Base-by-base conservation (phyloP, 2,329 filamentous ascomycete genomes). In the Fusarium abutilonis region DNA sequence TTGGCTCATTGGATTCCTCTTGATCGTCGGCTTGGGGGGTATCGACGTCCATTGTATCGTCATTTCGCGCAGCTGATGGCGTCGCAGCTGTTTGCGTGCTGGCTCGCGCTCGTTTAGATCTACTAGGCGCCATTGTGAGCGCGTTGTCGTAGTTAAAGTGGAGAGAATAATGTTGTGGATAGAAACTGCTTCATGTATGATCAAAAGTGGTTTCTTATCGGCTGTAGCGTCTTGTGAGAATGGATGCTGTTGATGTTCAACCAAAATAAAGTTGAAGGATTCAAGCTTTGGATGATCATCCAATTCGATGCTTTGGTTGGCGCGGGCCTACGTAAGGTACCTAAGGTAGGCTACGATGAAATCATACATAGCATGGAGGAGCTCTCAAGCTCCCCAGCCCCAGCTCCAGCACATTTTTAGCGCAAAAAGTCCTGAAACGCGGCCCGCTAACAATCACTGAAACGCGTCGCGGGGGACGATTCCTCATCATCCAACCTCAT, bases 1-100 rank as follows among this genome's bases (percentile, higher is more conserved):
- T 72, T 38, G 52, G 42, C 7, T 70, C 59, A 14, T 54, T 53
- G 4, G 56, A 35, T 8, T 44, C 63, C 17, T 69, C 65, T 8
- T 81, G 78, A 74, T 87, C 81, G 79, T 86, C 71, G 72, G 80
- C 67, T 71, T 82, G 76, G 2, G 84, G 83, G 6, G 83, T 83
- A 73, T 85, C 86, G 63, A 85, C 74, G 52, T 84, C 85, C 84
- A 86, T 87, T 21, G 80, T 77, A 75, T 89, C 86, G 54, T 87
- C 84, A 68, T 87, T 83, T 66, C 76, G 79, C 43, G 75, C 72
- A 8, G 79, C 77, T 13, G 82, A 80, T 9, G 82, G 83, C n/a
- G 86, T 88, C 13, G 86, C 84, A 44, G 82, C 80, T 29, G 84
- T 81, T 50, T 80, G 82, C 40, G 82, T 77, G 66, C 81, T 75